These are phyloP conservation scores for Xylaria hypoxylon DNA, from an alignment of 2,329 filamentous ascomycete species.

Conservation along the genomic window DNA sequence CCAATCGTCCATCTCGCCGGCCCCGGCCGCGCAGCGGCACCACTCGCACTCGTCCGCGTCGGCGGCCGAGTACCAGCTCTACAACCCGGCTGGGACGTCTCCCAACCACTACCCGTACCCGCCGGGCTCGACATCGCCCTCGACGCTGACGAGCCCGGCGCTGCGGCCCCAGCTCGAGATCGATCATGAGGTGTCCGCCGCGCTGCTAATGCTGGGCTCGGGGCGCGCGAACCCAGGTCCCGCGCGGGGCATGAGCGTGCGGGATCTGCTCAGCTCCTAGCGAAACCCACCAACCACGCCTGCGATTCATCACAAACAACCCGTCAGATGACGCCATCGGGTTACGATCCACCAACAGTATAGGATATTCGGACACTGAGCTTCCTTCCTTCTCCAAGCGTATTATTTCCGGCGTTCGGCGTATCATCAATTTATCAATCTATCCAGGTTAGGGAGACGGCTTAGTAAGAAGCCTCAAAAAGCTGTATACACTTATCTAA, in stretches of 20 bases:
- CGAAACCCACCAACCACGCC: conserved; percentile 47
- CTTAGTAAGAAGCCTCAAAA: background rate
- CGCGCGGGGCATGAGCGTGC: conserved; percentile 65
- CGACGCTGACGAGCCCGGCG: conserved; percentile 64
- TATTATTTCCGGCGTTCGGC: background rate
- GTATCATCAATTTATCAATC: background rate
- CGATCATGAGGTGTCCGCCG: conserved; percentile 85
- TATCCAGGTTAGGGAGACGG: background rate
- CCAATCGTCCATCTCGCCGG: conserved; percentile 66
- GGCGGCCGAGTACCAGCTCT: conserved; percentile 57
- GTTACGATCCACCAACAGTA: background rate
- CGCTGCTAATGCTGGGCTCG: conserved; percentile 82
- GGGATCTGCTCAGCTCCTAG: conserved; percentile 62
- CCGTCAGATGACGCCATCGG: background rate
- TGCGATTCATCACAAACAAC: background rate
- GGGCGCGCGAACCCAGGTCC: conserved; percentile 45
- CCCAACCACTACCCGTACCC: conserved; percentile 58
- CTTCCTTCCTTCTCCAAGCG: background rate
- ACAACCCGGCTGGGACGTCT: conserved; percentile 50
- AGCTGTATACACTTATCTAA: background rate
- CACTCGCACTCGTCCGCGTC: conserved; percentile 67
- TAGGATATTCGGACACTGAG: background rate
- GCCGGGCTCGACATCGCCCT: conserved; percentile 47
- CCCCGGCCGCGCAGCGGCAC: conserved; percentile 62
- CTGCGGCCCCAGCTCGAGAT: conserved; percentile 67